Conservation (phyloP, 225 moss, liverwort and hornwort species). For the Sphagnum contortum region DNA sequence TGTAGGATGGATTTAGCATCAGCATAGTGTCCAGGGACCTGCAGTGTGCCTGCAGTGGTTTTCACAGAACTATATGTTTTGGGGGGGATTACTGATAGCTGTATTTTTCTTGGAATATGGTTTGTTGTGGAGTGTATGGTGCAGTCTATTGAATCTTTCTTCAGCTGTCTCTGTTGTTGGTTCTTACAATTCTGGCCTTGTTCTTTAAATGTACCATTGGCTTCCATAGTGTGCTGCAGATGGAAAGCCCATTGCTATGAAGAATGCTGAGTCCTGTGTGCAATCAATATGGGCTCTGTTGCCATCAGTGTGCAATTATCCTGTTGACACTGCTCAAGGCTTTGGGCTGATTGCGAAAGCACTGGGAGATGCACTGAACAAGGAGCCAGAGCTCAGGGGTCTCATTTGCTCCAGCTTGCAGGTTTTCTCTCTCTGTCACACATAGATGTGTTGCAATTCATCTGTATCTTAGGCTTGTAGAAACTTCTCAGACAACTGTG, state of each 20-base stretch:
- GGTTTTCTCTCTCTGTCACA: slow-evolving; percentile 15
- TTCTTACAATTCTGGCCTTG: no score
- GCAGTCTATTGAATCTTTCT: no score
- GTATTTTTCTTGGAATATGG: no score
- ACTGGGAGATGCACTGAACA: slow-evolving; percentile 74
- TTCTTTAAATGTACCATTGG: no score
- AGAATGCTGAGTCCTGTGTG: slow-evolving; percentile 86
- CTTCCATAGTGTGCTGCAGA: slow-evolving; percentile 46
- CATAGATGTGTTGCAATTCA: not conserved
- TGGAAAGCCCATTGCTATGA: slow-evolving; percentile 82
- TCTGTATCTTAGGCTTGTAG: not conserved
- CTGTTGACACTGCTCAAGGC: slow-evolving; percentile 64
- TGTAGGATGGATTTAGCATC: no score
- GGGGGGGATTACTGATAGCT: no score
- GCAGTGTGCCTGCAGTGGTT: no score
- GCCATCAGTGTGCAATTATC: slow-evolving; percentile 88
- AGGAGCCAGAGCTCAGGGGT: slow-evolving; percentile 80
- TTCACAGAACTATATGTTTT: no score
- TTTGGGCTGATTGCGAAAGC: slow-evolving; percentile 70
- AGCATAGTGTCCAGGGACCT: no score
- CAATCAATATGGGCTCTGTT: slow-evolving; percentile 89
- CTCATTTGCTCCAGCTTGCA: slow-evolving; percentile 78
- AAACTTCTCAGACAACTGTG: no score
- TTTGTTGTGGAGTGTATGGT: no score
- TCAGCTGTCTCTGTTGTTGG: no score